Base-by-base conservation (phyloP, 2,329 filamentous ascomycete species). In the Drechslerella coelobrocha region DNA sequence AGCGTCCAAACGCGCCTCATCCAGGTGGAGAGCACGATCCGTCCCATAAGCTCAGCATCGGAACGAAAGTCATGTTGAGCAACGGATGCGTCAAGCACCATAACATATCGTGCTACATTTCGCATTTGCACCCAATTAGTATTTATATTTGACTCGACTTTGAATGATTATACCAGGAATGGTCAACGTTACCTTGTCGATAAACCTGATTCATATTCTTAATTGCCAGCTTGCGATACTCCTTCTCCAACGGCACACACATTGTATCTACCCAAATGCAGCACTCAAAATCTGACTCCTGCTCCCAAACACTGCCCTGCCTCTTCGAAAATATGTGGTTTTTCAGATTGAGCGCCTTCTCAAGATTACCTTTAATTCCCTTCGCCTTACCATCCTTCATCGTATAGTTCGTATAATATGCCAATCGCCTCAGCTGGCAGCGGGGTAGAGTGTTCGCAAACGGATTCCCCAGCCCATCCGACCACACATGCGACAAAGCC, bases 1-100 rank as follows among this genome's bases (percentile, higher is more conserved):
- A 74, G 43, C n/a, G 73, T 74, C 73, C 73, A 74, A 14, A 74
- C 60, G 29, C 73, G 69, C 8, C 65, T 51, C 63, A 74, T 73
- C 73, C 73, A 74, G 6, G 63, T 69, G 4, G 73, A 68, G 12
- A 62, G 29, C 45, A 72, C 51, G 7, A 75, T 21, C 21, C 73
- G 63, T 12, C 60, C 68, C 34, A 69, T 55, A 8, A 72, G 61
- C 45, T 75, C 73, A 10, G 51, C 61, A 17, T 72, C 68, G 8
- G 61, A 56, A 6, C 47, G 31, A 39, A 59, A 71, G 10, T 51
- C 51, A 27, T 63, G 66, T n/a, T 17, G 21, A n/a, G 66, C 66
- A 31, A 71, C 51, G 0, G 66, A 71, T 14, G 66, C 66, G 29
- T 71, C 66, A 1, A 71, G 52, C 1, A 71, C 34, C 66, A 71